Conservation (phyloP, 495 filamentous ascomycete species). For the Aspergillus bridgeri region DNA sequence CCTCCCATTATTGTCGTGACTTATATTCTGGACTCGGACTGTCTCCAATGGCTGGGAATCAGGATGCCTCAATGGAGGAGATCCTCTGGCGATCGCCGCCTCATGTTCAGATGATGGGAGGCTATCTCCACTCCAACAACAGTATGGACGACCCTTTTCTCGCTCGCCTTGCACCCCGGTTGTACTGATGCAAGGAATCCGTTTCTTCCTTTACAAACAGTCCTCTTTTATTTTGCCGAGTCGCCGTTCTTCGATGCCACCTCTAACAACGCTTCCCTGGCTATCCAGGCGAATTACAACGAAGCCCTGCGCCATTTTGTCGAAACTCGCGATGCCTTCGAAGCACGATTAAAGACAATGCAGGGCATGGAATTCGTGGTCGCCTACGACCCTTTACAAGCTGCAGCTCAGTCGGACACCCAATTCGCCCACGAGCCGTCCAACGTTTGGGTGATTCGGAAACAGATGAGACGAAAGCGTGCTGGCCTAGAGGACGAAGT, state of each 20-base stretch:
- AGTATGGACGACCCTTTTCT: slow-evolving; percentile 27
- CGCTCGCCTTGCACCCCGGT: background rate
- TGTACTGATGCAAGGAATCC: background rate
- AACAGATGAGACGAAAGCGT: slow-evolving; percentile 69
- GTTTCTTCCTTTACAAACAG: slow-evolving; percentile 16
- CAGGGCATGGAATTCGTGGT: slow-evolving; percentile 81
- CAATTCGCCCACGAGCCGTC: slow-evolving; percentile 50
- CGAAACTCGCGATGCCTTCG: slow-evolving; percentile 72
- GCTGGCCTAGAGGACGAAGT: slow-evolving; percentile 63
- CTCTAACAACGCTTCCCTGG: slow-evolving; percentile 80
- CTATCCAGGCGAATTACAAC: slow-evolving; percentile 72
- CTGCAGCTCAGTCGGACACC: slow-evolving; percentile 60
- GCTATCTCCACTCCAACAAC: slow-evolving; percentile 49
- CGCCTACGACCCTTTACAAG: slow-evolving; percentile 63
- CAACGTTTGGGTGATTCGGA: slow-evolving; percentile 89
- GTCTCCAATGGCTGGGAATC: slow-evolving; percentile 33
- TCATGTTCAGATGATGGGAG: slow-evolving; percentile 57
- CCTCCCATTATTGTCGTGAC: background rate
- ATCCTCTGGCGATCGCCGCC: slow-evolving; percentile 68
- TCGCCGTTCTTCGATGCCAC: slow-evolving; percentile 89
- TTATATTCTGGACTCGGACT: background rate
- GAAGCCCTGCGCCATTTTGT: slow-evolving; percentile 60
- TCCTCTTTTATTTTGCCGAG: slow-evolving; percentile 85
- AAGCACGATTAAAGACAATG: slow-evolving; percentile 71
- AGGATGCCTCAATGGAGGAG: slow-evolving; percentile 69